Conservation (phyloP, 202 grass and related monocot genomes). For the Elaeis oleifera region DNA sequence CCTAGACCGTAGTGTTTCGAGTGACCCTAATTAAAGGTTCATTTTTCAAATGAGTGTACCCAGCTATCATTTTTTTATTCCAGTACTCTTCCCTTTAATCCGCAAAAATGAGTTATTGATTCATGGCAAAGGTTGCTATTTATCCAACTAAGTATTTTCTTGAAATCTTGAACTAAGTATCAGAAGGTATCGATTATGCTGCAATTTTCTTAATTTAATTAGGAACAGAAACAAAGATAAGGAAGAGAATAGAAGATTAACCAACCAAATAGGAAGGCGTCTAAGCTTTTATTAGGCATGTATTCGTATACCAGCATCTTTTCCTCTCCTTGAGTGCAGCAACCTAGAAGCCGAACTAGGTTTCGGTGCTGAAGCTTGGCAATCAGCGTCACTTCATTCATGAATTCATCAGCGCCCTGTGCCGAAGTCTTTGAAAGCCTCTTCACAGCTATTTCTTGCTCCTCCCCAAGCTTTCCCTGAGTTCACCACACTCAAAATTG, state of each 20-base stretch:
- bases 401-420: conserved; percentile 52
- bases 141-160: no score
- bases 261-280: conserved; percentile 20
- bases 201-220: no score
- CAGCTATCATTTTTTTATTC: no score
- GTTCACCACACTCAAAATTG: conserved; percentile 4
- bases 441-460: conserved; percentile 54
- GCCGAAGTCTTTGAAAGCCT: conserved; percentile 41
- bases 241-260: not conserved
- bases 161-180: no score
- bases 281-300: no score
- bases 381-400: conserved; percentile 53
- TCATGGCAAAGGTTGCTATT: no score
- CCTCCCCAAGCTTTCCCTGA: conserved; percentile 45
- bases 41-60: no score
- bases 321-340: conserved; percentile 42
- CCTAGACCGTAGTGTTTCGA: no score
- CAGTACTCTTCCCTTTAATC: no score
- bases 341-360: conserved; percentile 49
- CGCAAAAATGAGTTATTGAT: no score
- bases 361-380: conserved; percentile 59
- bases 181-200: no score
- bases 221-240: not conserved
- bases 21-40: no score
- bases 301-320: conserved; percentile 45